Conservation (phyloP, 176 grass and related monocot species). For the Aegilops tauschii region DNA sequence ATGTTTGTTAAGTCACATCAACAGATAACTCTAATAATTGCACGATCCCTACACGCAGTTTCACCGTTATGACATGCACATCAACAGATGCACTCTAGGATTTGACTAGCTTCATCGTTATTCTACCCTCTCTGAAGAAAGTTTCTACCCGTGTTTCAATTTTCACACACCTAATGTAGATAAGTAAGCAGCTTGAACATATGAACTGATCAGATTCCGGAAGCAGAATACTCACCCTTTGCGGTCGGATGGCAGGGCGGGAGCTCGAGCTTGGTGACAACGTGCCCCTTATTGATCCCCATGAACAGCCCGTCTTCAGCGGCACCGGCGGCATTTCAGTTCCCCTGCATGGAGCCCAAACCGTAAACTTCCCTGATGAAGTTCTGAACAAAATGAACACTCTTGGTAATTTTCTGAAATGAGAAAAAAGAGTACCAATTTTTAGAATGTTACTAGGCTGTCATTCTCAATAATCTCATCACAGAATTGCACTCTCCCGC, state of each 20-base stretch:
- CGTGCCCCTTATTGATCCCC: not conserved
- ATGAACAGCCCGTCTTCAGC: not conserved
- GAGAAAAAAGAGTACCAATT: not conserved
- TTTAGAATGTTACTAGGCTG: not conserved
- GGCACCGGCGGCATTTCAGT: no score
- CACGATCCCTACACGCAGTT: not conserved
- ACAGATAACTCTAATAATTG: not conserved
- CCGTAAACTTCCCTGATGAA: constrained; percentile 28
- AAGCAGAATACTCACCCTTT: not conserved
- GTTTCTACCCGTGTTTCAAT: not conserved
- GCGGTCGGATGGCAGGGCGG: not conserved
- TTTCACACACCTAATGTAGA: not conserved
- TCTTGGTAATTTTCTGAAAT: constrained; percentile 39
- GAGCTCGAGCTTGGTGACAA: constrained; percentile 2
- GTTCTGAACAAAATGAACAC: constrained; percentile 13
- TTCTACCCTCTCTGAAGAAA: not conserved
- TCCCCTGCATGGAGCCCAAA: no score
- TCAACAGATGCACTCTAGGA: not conserved
- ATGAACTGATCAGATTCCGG: not conserved
- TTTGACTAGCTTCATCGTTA: not conserved
- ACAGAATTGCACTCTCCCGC: not conserved
- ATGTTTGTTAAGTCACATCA: not conserved
- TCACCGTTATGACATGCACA: not conserved
- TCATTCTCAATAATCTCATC: not conserved
- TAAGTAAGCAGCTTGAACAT: not conserved